Evolutionary conservation across 768 basidiomycete genomes (phyloP), one percentile per base, ranked within the genome.

Genomic region (Pisolithus albus): DNA sequence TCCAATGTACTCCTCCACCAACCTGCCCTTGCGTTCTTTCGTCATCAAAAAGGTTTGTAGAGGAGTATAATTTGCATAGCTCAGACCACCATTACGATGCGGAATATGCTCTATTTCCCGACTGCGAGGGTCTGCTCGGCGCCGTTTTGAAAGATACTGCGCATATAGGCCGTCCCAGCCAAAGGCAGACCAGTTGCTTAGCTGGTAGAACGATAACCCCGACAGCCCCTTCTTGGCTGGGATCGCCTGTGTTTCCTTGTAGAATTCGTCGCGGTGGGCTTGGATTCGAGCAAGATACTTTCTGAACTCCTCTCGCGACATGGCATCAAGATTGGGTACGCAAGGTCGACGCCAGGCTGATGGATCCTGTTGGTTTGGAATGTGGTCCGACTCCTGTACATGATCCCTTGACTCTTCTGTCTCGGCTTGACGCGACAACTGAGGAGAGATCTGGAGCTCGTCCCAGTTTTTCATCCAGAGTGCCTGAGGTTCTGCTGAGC

Each of bases 401-500:
- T 54, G 46, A 37, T 64, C 64, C 52, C 41, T 59, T 32, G 46
- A 52, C 10, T 57, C 46, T 28, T 59, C 54, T 60, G 34, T 46
- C 46, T 23, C 57, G 47, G 28, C 32, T 50, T 37, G 32, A 41
- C 48, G 19, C 9, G 28, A 40, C 43, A 10, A 62, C 1, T 57
- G 32, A 7, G 56, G 48, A 0, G 54, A 38, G 5, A 71, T 23
- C 23, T 57, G 56, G 49, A 86, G 73, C 62, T 88, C 85, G 59
- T 84, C 81, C 65, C 83, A 77, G 53, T 81, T 76, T 57, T 75
- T 72, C 51, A 90, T 74, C 66, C 85, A 86, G 43, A 80, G 72
- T n/a, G 81, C 81, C 62, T 87, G 79, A 39, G 66, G 68, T 59
- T 86, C 82, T 15, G 78, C 84, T 52, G 77, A 74, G 59, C 76